Evolutionary conservation across 768 basidiomycete genomes (phyloP), one percentile per base, ranked within the genome.

Genomic region (Pholiota molesta): DNA sequence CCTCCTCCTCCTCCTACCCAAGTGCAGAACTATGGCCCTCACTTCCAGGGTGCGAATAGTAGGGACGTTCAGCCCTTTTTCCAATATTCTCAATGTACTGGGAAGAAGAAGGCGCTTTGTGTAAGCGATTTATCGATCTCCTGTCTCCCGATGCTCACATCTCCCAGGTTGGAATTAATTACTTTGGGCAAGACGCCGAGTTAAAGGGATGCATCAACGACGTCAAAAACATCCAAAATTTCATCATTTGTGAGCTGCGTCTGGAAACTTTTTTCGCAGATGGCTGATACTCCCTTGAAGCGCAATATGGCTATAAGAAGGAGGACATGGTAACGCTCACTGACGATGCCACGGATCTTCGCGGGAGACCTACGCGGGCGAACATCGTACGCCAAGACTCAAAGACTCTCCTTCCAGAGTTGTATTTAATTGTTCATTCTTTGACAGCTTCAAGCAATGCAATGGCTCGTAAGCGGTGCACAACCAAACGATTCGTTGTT

Each of bases 161-260:
- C 19, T 19, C 45, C 35, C 40, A 94, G 94, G 87, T 97, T 65
- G 96, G 96, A 0, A 92, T 97, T 67, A 94, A 94, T 73, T 98
- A 98, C 71, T 71, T 81, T 21, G 89, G 91, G 0, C 86, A 87
- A 66, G 72, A 73, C 3, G 83, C 83, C n/a, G 83, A 87, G 66
- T 78, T 98, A 7, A 74, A 78, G 0, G 97, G 97, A 10, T 99
- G 97, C 71, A 90, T 97, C 71, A 97, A 98, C 71, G 97, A 99
- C 69, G 96, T 89, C 0, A 74, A 79, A 52, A 96, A 95, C 72
- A 85, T 98, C 57, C 81, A 84, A 67, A 73, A 77, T n/a, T 98
- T 98, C 78, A 76, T 96, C 51, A 81, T 79, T 62, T 68, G 92
- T 92, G 67, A 62, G 88, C 73, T 16, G 13, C 23, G 28, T 57